phyloP scores from a whole-genome alignment of 495 filamentous ascomycete species.

The Penicillium maclennaniae region DNA sequence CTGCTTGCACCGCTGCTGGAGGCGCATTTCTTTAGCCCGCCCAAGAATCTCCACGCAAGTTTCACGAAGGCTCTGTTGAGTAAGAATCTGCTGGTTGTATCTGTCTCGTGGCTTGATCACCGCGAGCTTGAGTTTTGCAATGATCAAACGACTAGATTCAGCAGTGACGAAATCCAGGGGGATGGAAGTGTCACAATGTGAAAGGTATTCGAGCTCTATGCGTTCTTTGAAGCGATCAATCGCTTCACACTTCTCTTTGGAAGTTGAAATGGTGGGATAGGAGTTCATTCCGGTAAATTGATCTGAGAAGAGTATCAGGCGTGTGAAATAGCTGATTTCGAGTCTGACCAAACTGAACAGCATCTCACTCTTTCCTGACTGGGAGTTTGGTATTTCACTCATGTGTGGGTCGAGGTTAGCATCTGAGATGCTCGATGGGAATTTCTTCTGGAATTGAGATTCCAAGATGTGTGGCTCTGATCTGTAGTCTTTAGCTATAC shows the following conservation, averaged over 20 bases:
- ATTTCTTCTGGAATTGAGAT: slow-evolving; percentile 56
- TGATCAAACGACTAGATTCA: slow-evolving; percentile 59
- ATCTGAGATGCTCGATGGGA: slow-evolving; percentile 69
- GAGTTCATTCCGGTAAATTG: slow-evolving; percentile 18
- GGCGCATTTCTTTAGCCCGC: slow-evolving; percentile 18
- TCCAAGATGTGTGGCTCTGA: slow-evolving; percentile 63
- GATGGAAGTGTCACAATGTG: slow-evolving; percentile 49
- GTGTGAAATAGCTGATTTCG: slow-evolving; percentile 41
- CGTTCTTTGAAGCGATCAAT: slow-evolving; percentile 53
- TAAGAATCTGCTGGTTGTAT: slow-evolving; percentile 4
- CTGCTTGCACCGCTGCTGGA: slow-evolving; percentile 11
- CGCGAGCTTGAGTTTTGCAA: slow-evolving; percentile 60
- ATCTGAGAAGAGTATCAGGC: slow-evolving; percentile 31
- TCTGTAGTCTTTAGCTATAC: slow-evolving; percentile 68
- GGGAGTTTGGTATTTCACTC: slow-evolving; percentile 47
- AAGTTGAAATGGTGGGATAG: slow-evolving; percentile 5
- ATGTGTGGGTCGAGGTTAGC: slow-evolving; percentile 57
- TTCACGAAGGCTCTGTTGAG: slow-evolving; percentile 28
- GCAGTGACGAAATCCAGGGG: slow-evolving; percentile 65
- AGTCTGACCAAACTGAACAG: slow-evolving; percentile 63
- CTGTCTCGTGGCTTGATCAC: slow-evolving; percentile 47
- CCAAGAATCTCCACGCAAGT: slow-evolving; percentile 54
- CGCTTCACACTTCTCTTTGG: slow-evolving; percentile 49
- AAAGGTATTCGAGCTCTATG: slow-evolving; percentile 61
- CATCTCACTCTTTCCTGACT: slow-evolving; percentile 66